These are phyloP conservation scores for Eucalyptus curtisii DNA, from an alignment of 345 rosid genomes.

Conservation along the genomic window DNA sequence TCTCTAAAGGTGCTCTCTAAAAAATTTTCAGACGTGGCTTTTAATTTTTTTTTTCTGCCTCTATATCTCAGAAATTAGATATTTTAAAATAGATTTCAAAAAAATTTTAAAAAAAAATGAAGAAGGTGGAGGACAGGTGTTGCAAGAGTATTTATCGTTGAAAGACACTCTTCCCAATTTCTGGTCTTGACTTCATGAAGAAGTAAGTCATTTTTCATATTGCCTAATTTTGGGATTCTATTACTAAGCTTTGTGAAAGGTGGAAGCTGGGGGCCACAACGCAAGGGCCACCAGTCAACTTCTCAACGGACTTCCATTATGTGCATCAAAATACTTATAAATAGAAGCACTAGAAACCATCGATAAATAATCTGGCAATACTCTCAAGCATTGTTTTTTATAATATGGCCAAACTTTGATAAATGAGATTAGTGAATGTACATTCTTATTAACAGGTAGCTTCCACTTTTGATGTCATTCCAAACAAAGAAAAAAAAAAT, in stretches of 20 bases:
- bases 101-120: no score
- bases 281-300: not conserved
- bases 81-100: no score
- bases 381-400: not conserved
- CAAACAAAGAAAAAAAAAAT: not conserved
- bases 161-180: not conserved
- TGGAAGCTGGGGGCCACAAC: not conserved
- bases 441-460: not conserved
- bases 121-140: fast-evolving
- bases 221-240: not conserved
- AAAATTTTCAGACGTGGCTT: no score
- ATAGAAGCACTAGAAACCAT: fast-evolving
- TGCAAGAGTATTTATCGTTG: fast-evolving
- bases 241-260: not conserved
- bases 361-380: not conserved
- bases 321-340: not conserved
- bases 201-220: not conserved
- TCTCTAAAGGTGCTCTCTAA: no score
- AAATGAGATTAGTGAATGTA: not conserved
- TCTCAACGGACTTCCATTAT: not conserved
- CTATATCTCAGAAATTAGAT: no score
- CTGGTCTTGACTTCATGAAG: not conserved
- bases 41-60: no score
- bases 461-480: not conserved
- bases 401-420: not conserved